Evolutionary conservation across 768 basidiomycete species (phyloP), one percentile per base, ranked within the genome.

Genomic region (Strobilomyces dryophilus): DNA sequence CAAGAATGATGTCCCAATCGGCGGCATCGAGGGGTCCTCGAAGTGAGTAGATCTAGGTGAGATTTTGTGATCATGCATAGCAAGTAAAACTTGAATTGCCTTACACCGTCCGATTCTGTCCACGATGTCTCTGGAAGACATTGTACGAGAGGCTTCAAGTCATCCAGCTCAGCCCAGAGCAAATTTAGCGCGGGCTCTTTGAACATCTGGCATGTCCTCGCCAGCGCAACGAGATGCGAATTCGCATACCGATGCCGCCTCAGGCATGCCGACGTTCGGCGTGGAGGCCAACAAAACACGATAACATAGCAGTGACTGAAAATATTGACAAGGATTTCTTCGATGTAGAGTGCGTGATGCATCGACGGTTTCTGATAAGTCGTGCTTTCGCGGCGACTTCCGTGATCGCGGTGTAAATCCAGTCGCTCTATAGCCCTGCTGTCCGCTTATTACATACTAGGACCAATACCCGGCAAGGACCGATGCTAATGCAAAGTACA

Each of bases 111-210:
- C 2, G 18, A 55, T 2, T 20, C 10, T 5, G 12, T 14, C 44
- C 44, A 45, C 20, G 31, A 45, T 24, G 44, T 21, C 35, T 21
- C 14, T 5, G 55, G 55, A 12, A 61, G 49, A 17, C 52, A 54
- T 26, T 42, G 37, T n/a, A 62, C 31, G 6, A 64, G 47, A 12
- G 57, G 63, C 8, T 52, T 18, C 8, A 56, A 24, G 43, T 47
- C 45, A 5, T 26, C 20, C 36, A 37, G n/a, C 15, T 37, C 17
- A 18, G 17, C 36, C 36, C 36, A 37, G 17, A 37, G 17, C 36
- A 37, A 15, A 37, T 37, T 15, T 37, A 37, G 8, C 36, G 36
- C 36, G 4, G 36, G 36, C 15, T 37, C 36, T n/a, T 18, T 37
- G 36, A 37, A 37, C 1, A 15, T 18, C 3, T 37, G 12, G 36